A percentile compares a stretch with the other conserved stretches of the same genome.
phyloP scores from a whole-genome alignment of 2,329 filamentous ascomycete species.

The Domatiomyces catenatus region DNA sequence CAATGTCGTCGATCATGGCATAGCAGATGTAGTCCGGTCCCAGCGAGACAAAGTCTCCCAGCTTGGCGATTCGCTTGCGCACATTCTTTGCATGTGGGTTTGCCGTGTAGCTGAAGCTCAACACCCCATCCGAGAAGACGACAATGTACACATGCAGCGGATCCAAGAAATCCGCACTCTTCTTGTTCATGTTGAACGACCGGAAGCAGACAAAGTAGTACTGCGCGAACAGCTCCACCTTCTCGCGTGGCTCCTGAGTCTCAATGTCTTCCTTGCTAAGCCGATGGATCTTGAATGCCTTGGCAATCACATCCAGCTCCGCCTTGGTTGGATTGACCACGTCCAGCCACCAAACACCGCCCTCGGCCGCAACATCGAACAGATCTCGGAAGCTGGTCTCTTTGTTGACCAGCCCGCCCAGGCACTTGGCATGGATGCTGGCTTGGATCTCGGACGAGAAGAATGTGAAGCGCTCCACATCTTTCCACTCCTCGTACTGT shows the following conservation, averaged over 20 bases:
- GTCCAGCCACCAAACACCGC: constrained; percentile 98
- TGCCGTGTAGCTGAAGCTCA: constrained; percentile 84
- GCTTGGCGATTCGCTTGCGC: constrained; percentile 72
- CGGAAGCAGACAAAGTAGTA: constrained; percentile 98
- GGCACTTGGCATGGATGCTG: constrained; percentile 76
- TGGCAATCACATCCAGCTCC: constrained; percentile 74
- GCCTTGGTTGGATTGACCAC: constrained; percentile 80
- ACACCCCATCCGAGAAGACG: constrained; percentile 84
- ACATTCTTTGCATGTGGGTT: constrained; percentile 82
- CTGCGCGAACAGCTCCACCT: constrained; percentile 91
- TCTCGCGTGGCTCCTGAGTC: constrained; percentile 89
- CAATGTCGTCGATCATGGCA: constrained; percentile 94
- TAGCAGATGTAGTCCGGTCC: constrained; percentile 99
- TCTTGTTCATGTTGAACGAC: constrained; percentile 74
- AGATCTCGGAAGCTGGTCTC: constrained; percentile 81
- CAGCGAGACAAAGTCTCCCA: constrained; percentile 88
- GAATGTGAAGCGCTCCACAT: constrained; percentile 79
- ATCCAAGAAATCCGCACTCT: constrained; percentile 69
- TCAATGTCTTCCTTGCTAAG: constrained; percentile 92
- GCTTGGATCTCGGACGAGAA: constrained; percentile 92
- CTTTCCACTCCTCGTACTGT: constrained; percentile 17
- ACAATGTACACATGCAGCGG: constrained; percentile 95
- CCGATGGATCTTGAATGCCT: constrained; percentile 89
- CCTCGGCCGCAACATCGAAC: constrained; percentile 53
- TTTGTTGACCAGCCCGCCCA: constrained; percentile 75